These are phyloP conservation scores for Alternaria viburni DNA, from an alignment of 2,329 filamentous ascomycete species.

Conservation along the genomic window DNA sequence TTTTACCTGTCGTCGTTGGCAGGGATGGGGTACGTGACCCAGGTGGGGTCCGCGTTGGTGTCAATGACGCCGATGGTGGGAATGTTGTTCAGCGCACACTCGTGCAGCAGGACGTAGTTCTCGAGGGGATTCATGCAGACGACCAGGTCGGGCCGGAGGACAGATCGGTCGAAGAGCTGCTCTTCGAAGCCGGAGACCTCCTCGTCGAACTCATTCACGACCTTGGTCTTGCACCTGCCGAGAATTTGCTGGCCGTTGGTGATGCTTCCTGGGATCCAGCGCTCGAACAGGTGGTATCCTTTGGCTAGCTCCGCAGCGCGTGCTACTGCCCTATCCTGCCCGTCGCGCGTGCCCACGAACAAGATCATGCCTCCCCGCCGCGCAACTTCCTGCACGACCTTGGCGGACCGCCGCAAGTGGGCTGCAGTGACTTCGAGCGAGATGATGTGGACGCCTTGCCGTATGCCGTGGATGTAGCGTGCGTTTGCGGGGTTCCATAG, in stretches of 20 bases:
- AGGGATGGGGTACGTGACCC: conserved; percentile 95
- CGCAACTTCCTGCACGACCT: conserved; percentile 86
- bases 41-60: conserved; percentile 88
- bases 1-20: conserved; percentile 91
- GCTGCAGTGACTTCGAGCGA: conserved; percentile 86
- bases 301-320: conserved; percentile 77
- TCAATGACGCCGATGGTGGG: conserved; percentile 96
- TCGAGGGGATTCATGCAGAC: conserved; percentile 92
- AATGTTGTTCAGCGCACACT: conserved; percentile 86
- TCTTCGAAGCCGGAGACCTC: conserved; percentile 68
- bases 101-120: conserved; percentile 88
- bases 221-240: conserved; percentile 69
- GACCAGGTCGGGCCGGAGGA: conserved; percentile 85
- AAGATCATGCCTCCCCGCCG: conserved; percentile 83
- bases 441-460: conserved; percentile 91
- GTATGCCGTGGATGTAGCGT: conserved; percentile 89
- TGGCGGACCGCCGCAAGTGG: conserved; percentile 89
- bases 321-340: conserved; percentile 81
- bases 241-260: conserved; percentile 93
- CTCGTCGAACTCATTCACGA: conserved; percentile 78
- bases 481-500: conserved; percentile 95
- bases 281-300: conserved; percentile 87
- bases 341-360: conserved; percentile 85
- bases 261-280: conserved; percentile 90
- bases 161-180: conserved; percentile 67